Conservation (phyloP, 169 alveolate genomes). For the Haemoproteus tartakovskyi region DNA sequence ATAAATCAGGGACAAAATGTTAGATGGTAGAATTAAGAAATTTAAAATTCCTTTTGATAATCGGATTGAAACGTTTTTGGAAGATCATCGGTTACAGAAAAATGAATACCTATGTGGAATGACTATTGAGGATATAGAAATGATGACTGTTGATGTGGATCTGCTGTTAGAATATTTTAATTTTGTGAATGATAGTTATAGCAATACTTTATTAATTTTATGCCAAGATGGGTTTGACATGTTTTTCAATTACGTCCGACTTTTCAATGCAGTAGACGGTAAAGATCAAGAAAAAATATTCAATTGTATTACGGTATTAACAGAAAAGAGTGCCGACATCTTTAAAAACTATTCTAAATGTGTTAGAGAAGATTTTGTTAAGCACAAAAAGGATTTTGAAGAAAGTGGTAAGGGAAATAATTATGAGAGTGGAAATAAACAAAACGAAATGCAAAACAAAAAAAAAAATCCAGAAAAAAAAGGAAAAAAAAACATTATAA, state of each 20-base stretch:
- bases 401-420: constrained; percentile 6
- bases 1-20: too few species aligned
- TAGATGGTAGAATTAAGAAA: constrained; percentile 60
- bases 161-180: constrained; percentile 17
- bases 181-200: constrained; percentile 52
- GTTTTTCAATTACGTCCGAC: constrained; percentile 22
- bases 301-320: constrained; percentile 37
- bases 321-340: constrained; percentile 55
- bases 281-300: constrained; percentile 47
- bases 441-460: too few species aligned
- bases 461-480: too few species aligned
- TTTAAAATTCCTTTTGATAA: constrained; percentile 42
- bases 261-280: constrained; percentile 14
- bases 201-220: constrained; percentile 26
- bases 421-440: constrained; percentile 5
- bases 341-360: constrained; percentile 57
- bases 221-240: constrained; percentile 55
- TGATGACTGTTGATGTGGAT: constrained; percentile 11
- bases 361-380: constrained; percentile 34
- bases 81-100: constrained; percentile 31
- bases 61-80: constrained; percentile 37
- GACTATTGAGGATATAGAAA: constrained; percentile 39
- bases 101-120: constrained; percentile 51
- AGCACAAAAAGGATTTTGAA: constrained; percentile 4
- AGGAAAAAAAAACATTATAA: too few species aligned